Conservation (phyloP, 2,329 filamentous ascomycete genomes). For the Thelonectria rubi region DNA sequence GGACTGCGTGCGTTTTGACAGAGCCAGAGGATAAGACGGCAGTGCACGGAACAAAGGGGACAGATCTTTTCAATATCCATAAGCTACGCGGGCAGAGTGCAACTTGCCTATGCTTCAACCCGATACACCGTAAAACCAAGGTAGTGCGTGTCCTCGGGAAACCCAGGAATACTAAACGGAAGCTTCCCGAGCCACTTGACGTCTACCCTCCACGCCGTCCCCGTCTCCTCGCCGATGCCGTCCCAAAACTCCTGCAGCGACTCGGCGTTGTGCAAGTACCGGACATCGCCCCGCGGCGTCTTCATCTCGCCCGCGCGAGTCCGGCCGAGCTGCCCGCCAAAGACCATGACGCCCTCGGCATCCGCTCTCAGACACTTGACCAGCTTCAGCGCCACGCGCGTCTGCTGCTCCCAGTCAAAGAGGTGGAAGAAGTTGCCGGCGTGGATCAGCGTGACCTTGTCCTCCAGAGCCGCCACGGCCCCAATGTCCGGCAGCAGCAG, state of each 20-base stretch:
- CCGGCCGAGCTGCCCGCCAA: slow-evolving; percentile 6
- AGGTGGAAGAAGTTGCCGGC: slow-evolving; percentile 14
- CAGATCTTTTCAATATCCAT: no score
- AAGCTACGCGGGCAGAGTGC: no score
- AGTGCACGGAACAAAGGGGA: no score
- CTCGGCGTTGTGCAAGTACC: not conserved
- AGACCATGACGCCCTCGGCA: not conserved
- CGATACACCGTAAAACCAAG: not conserved
- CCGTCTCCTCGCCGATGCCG: not conserved
- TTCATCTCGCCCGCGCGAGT: not conserved
- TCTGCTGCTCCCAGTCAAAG: slow-evolving; percentile 10
- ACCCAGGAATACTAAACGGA: slow-evolving; percentile 5
- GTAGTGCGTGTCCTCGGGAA: slow-evolving; percentile 4
- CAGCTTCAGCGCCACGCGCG: not conserved
- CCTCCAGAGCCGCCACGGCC: not conserved
- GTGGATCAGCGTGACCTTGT: not conserved
- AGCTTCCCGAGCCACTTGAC: not conserved
- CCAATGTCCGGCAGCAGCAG: not conserved
- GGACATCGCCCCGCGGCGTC: not conserved
- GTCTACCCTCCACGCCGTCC: slow-evolving; percentile 1
- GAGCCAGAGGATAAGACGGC: no score
- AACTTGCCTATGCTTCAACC: no score
- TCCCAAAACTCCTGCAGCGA: slow-evolving; percentile 8
- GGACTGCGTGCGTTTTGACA: no score
- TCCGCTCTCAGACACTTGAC: not conserved